A percentile compares a stretch with the other conserved stretches of the same genome.
Evolutionary conservation across 1,139 yeast genomes (phyloP).

Genomic region (Yamadazyma atlantica): DNA sequence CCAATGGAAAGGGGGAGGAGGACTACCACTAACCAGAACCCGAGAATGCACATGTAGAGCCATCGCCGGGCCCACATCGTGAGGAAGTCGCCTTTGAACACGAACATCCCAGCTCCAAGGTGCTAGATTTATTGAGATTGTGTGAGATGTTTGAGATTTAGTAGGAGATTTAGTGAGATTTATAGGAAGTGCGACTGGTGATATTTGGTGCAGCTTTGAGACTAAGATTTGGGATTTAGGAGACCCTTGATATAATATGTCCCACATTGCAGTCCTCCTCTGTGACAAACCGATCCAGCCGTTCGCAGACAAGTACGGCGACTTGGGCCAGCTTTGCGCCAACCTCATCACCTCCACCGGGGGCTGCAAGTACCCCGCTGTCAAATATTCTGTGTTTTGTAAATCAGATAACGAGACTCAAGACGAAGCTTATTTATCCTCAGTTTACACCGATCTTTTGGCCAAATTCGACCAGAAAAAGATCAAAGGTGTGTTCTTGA

Average conservation of each 20-base stretch:
- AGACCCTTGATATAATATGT: no score
- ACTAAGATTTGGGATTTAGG: no score
- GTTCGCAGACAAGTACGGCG: conserved; percentile 38
- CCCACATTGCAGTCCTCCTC: conserved; percentile 45
- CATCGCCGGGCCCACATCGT: conserved; percentile 14
- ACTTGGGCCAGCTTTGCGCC: conserved; percentile 51
- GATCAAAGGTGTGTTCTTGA: conserved; percentile 50
- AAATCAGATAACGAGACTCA: conserved; percentile 33
- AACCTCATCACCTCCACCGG: conserved; percentile 24
- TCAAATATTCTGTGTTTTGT: conserved; percentile 47
- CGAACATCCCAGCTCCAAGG: no score
- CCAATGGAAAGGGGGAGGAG: conserved; percentile 27
- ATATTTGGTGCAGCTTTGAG: no score
- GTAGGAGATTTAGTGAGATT: no score
- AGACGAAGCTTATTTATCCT: conserved; percentile 11
- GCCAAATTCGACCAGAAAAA: conserved; percentile 30
- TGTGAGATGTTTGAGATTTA: no score
- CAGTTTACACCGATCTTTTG: conserved; percentile 19
- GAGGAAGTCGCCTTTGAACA: conserved; percentile 6
- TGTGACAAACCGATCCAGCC: conserved; percentile 44
- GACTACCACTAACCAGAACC: conserved; percentile 18
- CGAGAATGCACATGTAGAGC: conserved; percentile 19
- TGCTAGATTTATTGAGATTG: no score
- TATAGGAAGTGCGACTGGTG: no score
- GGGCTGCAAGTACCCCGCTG: conserved; percentile 14